Evolutionary conservation across 768 basidiomycete species (phyloP).

Genomic region (Amanita pallidorosea): DNA sequence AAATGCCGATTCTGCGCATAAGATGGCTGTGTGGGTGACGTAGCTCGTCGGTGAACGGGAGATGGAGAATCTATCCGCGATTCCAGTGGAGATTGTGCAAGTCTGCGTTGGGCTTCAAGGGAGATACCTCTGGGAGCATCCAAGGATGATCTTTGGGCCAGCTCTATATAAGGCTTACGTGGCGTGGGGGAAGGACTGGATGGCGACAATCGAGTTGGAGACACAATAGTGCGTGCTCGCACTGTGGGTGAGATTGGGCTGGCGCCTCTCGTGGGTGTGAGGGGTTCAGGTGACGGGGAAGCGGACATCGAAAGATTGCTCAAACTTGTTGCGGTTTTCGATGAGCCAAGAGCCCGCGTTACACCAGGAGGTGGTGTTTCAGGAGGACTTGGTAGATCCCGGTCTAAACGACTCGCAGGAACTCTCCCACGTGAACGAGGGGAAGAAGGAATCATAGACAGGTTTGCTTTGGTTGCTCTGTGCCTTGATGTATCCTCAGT

Average conservation of each 20-base stretch:
- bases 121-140: conserved; percentile 9
- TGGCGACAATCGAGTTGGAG: conserved; percentile 1
- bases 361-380: conserved; percentile 36
- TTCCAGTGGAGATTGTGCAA: conserved; percentile 4
- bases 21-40: conserved; percentile 36
- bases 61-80: conserved; percentile 30
- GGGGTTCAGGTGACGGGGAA: conserved; percentile 27
- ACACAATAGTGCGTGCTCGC: background rate
- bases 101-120: background rate
- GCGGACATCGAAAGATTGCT: conserved; percentile 25
- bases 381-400: conserved; percentile 32
- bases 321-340: conserved; percentile 24
- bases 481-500: conserved; percentile 10
- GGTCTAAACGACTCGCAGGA: conserved; percentile 19
- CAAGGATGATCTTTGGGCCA: conserved; percentile 20
- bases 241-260: conserved; percentile 21
- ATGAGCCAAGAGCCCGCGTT: conserved; percentile 25
- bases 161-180: conserved; percentile 26
- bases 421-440: conserved; percentile 26
- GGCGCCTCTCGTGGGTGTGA: conserved; percentile 18
- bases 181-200: conserved; percentile 6
- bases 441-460: conserved; percentile 14
- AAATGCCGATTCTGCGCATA: conserved; percentile 45
- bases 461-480: conserved; percentile 20
- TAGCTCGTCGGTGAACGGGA: conserved; percentile 31